Base-by-base conservation (phyloP, 2,329 filamentous ascomycete species). In the Balansia obtecta region DNA sequence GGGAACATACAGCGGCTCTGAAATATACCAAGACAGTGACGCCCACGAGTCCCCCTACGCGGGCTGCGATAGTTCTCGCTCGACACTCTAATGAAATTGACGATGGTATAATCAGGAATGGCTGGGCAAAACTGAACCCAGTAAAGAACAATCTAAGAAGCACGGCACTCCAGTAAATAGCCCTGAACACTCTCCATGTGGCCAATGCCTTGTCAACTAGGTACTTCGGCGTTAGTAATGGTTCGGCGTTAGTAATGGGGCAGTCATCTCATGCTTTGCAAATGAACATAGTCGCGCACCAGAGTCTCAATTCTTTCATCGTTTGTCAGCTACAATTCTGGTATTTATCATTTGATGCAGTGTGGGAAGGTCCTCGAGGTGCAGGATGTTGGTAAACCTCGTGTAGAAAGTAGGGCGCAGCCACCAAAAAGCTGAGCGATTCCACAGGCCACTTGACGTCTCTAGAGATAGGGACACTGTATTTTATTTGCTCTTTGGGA, bases 11-110 rank as follows among this genome's bases (percentile, higher is more conserved):
- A 2, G 70, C 67, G 18, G 72, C 67, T 10, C 68, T 66, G 0
- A 54, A 22, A 52, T 72, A 75, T 3, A 71, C 65, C 2, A 72
- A 46, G 1, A 65, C 54, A 0, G 61, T 60, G 3, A 69, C 70
- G 2, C 65, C 71, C 10, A 75, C 69, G 5, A 73, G 61, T 0
- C 71, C 71, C 51, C 70, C 72, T 2, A 68, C 64, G 13, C 60
- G 50, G 33, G 63, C 66, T 53, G 52, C 0, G 53, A 0, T 46
- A 18, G 0, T 54, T 51, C 8, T 57, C 51, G 2, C n/a, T 22
- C 27, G 27, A 27, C 5, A 1, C 4, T 37, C 39, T 55, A 3
- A 73, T 59, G 40, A 68, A 67, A 2, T 56, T 51, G 1, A 74
- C 56, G 0, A 69, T 60, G 0, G 61, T 57, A 13, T 69, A 49